Percentiles rank a stretch among this genome's conserved stretches.
Conservation (phyloP, 208 protist species). For the Balamuthia mandrillaris region DNA sequence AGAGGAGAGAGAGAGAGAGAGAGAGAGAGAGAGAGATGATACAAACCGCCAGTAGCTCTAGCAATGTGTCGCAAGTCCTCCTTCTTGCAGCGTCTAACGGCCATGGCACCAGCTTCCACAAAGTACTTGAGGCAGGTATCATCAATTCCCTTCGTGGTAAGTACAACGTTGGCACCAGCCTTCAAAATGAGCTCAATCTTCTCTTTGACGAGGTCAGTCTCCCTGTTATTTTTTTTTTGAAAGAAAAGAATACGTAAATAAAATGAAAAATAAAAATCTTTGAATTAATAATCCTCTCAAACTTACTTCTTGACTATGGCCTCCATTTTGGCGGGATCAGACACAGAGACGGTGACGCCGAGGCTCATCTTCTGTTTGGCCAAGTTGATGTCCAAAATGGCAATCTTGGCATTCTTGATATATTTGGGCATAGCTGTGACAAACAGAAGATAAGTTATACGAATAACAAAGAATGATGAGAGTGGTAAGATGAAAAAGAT, state of each 20-base stretch:
- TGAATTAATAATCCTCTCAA: not conserved
- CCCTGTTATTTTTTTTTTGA: too few relatives aligned
- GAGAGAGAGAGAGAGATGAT: not conserved
- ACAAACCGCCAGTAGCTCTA: slow-evolving; percentile 89
- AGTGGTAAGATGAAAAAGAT: not conserved
- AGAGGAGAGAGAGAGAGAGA: not conserved
- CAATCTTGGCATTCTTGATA: slow-evolving; percentile 95
- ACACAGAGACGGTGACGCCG: slow-evolving; percentile 94
- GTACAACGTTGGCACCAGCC: slow-evolving; percentile 97
- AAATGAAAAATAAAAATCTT: too few relatives aligned
- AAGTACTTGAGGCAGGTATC: slow-evolving; percentile 98
- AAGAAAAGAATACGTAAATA: not conserved
- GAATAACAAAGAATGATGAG: not conserved
- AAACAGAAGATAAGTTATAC: not conserved
- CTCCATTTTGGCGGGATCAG: slow-evolving; percentile 94
- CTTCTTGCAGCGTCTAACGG: slow-evolving; percentile 91
- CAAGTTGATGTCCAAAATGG: slow-evolving; percentile 98
- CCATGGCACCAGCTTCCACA: slow-evolving; percentile 94
- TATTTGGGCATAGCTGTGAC: slow-evolving; percentile 88
- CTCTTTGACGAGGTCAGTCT: slow-evolving; percentile 96
- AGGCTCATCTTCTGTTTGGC: slow-evolving; percentile 93
- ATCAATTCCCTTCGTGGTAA: slow-evolving; percentile 98
- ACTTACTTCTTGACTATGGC: slow-evolving; percentile 75
- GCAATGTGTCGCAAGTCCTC: slow-evolving; percentile 94
- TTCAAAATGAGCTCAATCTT: slow-evolving; percentile 95